Evolutionary conservation across 352 stramenopile species (phyloP), one percentile per base, ranked within the genome.

Genomic region (Pythium dissimile): DNA sequence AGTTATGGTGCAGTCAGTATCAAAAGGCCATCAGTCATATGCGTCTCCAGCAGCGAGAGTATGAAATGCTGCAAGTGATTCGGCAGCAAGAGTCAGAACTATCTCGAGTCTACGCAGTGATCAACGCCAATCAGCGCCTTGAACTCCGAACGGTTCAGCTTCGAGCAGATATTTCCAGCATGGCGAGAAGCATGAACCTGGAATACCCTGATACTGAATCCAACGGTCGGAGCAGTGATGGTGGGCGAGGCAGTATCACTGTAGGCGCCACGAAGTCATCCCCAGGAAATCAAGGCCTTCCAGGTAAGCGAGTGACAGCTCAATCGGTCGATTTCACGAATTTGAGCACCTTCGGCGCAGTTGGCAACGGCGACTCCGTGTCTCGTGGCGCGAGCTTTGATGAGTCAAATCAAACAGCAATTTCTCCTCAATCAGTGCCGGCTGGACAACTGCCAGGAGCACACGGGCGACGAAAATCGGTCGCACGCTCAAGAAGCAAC

Each of bases 11-110:
- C 27, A 89, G 82, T 38, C 84, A 94, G 60, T 92, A 94, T 55
- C 84, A 94, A 46, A 94, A 94, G 39, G 84, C 84, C 2, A 91
- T 94, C 44, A 86, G 84, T 21, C 84, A 94, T 59, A 94, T 94
- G 84, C 78, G 84, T 1, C 52, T 94, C 32, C 84, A 94, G 55
- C 84, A 94, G 63, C 84, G 84, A 27, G 84, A 94, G 50, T 89
- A 87, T 20, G 84, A 94, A 35, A 91, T 94, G 79, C 67, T 91
- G 18, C 67, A 80, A 55, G 53, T 94, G 18, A 92, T 94, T 59
- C 78, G 83, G 6, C 80, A 91, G 55, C 84, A 94, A 57, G 84
- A 94, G 54, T 72, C 76, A 0, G 72, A 94, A 53, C 64, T 94
- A 4, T 88, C 80, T 13, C 70, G 75, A 28, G 52, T 92, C 11